Evolutionary conservation across 139 green algal species (phyloP), one percentile per base, ranked within the genome.

Genomic region (Nannochloris sp.): DNA sequence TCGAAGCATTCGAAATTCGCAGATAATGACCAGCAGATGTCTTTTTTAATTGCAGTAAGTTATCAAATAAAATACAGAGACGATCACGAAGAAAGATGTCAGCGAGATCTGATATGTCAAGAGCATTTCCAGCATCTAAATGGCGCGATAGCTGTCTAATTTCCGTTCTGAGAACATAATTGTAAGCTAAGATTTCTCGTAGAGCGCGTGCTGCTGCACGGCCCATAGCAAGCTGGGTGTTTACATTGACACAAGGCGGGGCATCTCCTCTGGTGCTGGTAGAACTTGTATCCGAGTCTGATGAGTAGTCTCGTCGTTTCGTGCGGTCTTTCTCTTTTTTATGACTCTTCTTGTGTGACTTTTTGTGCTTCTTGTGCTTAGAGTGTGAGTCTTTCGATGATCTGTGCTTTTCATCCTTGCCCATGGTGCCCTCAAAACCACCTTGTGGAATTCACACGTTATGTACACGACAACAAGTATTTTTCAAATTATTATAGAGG

Each of bases 101-200:
- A 4, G 55, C 44, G 14, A 82, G 48, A 46, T 71, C 71, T 15
- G 54, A 56, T 8, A 82, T 45, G 10, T 80, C 72, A 45, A 82
- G 59, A 5, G 72, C 75, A 2, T 65, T 55, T 8, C 61, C 75
- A 7, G 44, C 33, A 42, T 82, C 75, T 39, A 82, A 64, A 35
- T 68, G 48, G 24, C 71, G 54, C 35, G 71, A 42, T 33, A 82
- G 42, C 68, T 77, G 57, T 60, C 39, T 31, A 3, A 81, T 36
- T 6, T 81, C 74, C 12, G 29, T 57, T 27, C 61, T 58, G 12
- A 79, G 54, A 30, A 53, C 29, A 12, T 65, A 48, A 4, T 72
- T 66, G 36, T 68, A 54, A 2, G 45, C 36, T 32, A 81, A 64
- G 3, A 81, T 62, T 29, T 81, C 64, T 1, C 74, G 58, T 6